A percentile compares a stretch with the other conserved stretches of the same genome.
These are phyloP conservation scores for Dioscorea alata DNA, from an alignment of 106 monocot genomes.

Conservation along the genomic window DNA sequence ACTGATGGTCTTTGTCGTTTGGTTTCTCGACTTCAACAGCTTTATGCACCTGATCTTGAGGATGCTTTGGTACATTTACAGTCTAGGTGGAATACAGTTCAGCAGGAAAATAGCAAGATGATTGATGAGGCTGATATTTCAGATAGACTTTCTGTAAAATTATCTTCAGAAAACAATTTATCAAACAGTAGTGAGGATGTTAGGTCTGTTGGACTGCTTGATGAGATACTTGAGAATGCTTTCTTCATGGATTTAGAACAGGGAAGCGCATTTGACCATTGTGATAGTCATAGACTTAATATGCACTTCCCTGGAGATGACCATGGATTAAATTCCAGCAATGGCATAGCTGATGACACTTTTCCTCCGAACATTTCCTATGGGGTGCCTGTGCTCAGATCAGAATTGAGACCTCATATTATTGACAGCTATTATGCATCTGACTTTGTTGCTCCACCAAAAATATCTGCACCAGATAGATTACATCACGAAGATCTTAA, in stretches of 20 bases:
- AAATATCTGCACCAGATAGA: constrained; percentile 6
- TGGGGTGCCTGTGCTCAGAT: neutral
- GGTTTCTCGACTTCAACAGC: constrained; percentile 70
- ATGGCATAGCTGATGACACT: constrained; percentile 2
- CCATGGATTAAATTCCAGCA: neutral
- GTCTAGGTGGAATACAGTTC: constrained; percentile 73
- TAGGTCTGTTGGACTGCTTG: constrained; percentile 50
- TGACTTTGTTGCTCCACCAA: constrained; percentile 27
- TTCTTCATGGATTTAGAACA: constrained; percentile 28
- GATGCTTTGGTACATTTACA: constrained; percentile 82
- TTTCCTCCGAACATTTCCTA: neutral
- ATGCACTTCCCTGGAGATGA: constrained; percentile 1
- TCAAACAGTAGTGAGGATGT: constrained; percentile 12
- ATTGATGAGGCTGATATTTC: constrained; percentile 20
- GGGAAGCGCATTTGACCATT: constrained; percentile 1
- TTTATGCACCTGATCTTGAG: constrained; percentile 85
- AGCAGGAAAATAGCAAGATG: constrained; percentile 22
- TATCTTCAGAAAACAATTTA: constrained; percentile 5
- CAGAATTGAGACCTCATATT: constrained; percentile 26
- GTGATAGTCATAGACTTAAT: constrained; percentile 1
- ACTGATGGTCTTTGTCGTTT: constrained; percentile 58
- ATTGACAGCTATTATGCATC: constrained; percentile 68
- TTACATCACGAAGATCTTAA: constrained; percentile 8
- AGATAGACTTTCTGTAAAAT: neutral
- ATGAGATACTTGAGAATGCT: constrained; percentile 87